Conservation (phyloP, 306 rosid genomes). For the Acacia acuminata region DNA sequence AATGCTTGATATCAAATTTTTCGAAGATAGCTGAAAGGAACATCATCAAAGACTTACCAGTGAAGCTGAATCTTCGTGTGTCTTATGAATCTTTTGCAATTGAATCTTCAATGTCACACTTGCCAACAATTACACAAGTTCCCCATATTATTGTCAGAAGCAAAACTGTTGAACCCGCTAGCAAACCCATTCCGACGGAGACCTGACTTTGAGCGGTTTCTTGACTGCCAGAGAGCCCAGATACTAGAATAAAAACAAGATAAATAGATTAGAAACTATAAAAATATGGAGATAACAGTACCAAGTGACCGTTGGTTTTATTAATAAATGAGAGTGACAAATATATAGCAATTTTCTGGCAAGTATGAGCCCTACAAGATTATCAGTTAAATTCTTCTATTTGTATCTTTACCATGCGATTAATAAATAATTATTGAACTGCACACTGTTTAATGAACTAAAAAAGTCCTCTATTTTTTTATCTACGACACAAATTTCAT, state of each 20-base stretch:
- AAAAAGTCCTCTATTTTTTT: neutral
- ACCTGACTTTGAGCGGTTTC: conserved; percentile 76
- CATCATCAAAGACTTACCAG: conserved; percentile 43
- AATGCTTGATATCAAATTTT: neutral
- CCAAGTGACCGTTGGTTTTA: neutral
- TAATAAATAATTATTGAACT: neutral
- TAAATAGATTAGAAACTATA: conserved; percentile 6
- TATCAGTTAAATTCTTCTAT: neutral
- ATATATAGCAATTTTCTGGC: neutral
- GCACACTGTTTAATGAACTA: neutral
- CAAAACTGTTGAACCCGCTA: conserved; percentile 72
- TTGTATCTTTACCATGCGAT: neutral
- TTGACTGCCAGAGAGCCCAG: conserved; percentile 65
- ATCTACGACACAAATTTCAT: neutral
- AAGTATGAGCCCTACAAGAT: neutral
- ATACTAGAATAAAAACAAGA: conserved; percentile 36
- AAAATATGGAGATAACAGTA: neutral
- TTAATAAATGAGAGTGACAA: neutral
- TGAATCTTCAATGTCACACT: conserved; percentile 63
- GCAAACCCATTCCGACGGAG: conserved; percentile 79
- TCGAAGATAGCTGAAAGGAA: neutral
- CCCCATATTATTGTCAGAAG: conserved; percentile 72
- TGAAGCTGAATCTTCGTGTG: conserved; percentile 51
- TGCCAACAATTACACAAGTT: too few relatives aligned
- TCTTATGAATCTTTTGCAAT: conserved; percentile 57